Base-by-base conservation (phyloP, 306 rosid species). In the Malus fusca region DNA sequence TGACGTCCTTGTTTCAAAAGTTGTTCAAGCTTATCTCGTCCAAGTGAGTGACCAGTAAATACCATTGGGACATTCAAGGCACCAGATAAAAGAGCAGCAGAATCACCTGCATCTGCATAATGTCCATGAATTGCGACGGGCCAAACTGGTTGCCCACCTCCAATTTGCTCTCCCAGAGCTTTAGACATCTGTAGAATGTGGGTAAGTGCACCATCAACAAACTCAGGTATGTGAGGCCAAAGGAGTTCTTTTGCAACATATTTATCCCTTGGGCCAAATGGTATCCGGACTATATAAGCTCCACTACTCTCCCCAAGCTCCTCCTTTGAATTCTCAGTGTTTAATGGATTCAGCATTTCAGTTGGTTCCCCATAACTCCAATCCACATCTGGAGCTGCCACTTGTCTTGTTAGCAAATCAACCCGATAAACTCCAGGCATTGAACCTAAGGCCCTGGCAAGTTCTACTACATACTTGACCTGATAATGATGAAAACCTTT, bases 21-120 rank as follows among this genome's bases (percentile, higher is more conserved):
- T 74, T 88, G 92, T 77, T 88, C 92, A 44, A 88, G 85, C 80
- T 85, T 85, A 77, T 85, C 89, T 71, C 91, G 78, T 28, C 89
- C 89, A 42, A 88, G 85, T 53, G 91, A 87, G 69, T 87, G 91
- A 25, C 91, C 91, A 5, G 91, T 85, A 77, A 87, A 87, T 76
- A 87, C 61, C 89, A 85, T 85, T 12, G 91, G 89, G 59, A 87
- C 89, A 77, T 87, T 87, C 66, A 87, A 68, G 64, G 89, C 85
- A 33, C 91, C 91, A 55, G 91, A 87, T 28, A 87, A 58, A 65
- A 87, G 91, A 83, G 91, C 89, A 65, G 84, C 89, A 71, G 89
- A 83, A 77, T 87, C 87, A 69, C 91, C 91, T 53, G 91, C 91
- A 81, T 87, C 91, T 52, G 91, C 91, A 76, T 87, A 87, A 72